Evolutionary conservation across 306 rosid genomes (phyloP).

Genomic region (Myrica gale): DNA sequence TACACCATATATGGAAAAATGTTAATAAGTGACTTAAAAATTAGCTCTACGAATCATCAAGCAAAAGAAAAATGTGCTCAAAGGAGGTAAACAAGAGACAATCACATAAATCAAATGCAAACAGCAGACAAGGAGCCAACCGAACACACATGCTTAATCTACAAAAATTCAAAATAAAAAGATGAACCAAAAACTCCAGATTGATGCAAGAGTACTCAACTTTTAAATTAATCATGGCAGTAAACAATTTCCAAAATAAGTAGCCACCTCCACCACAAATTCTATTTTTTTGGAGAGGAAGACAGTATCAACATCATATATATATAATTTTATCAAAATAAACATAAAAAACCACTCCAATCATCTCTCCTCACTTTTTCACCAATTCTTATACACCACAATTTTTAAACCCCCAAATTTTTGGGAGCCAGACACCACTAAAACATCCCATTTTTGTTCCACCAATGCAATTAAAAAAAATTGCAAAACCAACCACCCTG

Average conservation of each 20-base stretch:
- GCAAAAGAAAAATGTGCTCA: neutral
- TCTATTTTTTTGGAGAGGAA: neutral
- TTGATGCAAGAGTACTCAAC: too few species aligned
- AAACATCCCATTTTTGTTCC: neutral
- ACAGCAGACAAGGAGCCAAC: neutral
- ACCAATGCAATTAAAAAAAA: neutral
- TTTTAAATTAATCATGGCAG: neutral
- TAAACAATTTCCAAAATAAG: neutral
- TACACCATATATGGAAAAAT: neutral
- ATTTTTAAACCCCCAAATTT: too few species aligned
- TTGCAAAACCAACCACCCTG: neutral
- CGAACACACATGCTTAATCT: neutral
- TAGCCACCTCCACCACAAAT: neutral
- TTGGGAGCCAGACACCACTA: neutral
- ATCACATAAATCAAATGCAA: neutral
- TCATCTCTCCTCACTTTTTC: too few species aligned
- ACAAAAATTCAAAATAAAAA: neutral
- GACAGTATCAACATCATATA: neutral
- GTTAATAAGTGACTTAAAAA: neutral
- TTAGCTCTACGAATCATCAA: neutral
- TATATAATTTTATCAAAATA: too few species aligned
- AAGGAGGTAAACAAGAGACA: neutral
- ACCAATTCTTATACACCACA: too few species aligned
- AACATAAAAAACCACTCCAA: too few species aligned
- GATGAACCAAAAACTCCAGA: neutral